A percentile compares a stretch with the other conserved stretches of the same genome.
These are phyloP conservation scores for Termitomyces sp. DNA, from an alignment of 768 basidiomycete genomes.

Conservation along the genomic window DNA sequence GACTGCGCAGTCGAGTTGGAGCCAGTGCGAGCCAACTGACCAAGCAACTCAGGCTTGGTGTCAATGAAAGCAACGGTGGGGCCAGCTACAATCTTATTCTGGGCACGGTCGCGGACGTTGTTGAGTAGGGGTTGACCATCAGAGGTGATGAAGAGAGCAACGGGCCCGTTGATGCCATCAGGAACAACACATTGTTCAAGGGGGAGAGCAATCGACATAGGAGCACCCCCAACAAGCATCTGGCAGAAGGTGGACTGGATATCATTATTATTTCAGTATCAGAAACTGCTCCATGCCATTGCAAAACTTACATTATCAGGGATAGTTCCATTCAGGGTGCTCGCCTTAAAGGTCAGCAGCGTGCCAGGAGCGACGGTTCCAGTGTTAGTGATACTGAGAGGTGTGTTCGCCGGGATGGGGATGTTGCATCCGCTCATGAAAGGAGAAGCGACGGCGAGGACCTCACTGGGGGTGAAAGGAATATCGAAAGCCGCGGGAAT, in stretches of 20 bases:
- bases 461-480: constrained; percentile 60
- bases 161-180: constrained; percentile 62
- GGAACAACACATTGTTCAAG: constrained; percentile 62
- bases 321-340: constrained; percentile 48
- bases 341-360: constrained; percentile 53
- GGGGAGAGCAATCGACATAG: constrained; percentile 54
- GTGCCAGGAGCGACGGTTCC: constrained; percentile 54
- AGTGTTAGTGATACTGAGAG: constrained; percentile 59
- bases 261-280: background rate
- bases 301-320: constrained; percentile 32
- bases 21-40: constrained; percentile 34
- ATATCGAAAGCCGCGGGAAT: constrained; percentile 73
- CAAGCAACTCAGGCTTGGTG: constrained; percentile 46
- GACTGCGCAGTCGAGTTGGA: constrained; percentile 1
- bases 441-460: constrained; percentile 60
- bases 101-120: constrained; percentile 53
- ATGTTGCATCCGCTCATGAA: constrained; percentile 66
- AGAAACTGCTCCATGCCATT: background rate
- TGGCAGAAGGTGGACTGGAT: constrained; percentile 61
- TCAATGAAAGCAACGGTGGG: constrained; percentile 68
- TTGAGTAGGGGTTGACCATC: constrained; percentile 58
- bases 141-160: constrained; percentile 66
- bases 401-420: constrained; percentile 55
- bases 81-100: constrained; percentile 58
- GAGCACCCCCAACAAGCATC: constrained; percentile 63